Evolutionary conservation across 768 basidiomycete genomes (phyloP).

Genomic region (Tephrocybe sp.): DNA sequence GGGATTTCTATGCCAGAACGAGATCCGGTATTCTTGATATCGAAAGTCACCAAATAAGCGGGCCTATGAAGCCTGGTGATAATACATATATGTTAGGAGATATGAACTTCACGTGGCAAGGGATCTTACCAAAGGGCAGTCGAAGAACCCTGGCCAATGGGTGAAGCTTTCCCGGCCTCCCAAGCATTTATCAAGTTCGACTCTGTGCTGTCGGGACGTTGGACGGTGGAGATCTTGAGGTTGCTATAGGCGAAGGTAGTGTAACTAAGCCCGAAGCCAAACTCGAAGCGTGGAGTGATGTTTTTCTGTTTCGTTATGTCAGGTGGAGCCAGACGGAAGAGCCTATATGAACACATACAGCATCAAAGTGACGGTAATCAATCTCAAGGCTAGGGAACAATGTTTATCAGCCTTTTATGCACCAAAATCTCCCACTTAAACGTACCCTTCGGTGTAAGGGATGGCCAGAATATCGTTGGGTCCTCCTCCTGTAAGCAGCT

Average conservation of each 20-base stretch:
- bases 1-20: conserved; percentile 72
- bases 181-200: conserved; percentile 43
- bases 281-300: conserved; percentile 81
- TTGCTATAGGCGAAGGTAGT: conserved; percentile 74
- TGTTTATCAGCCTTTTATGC: neutral
- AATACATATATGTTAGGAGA: neutral
- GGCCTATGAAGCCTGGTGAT: conserved; percentile 61
- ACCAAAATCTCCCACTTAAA: neutral
- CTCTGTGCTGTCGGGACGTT: neutral
- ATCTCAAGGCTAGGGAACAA: conserved; percentile 47
- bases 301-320: conserved; percentile 44
- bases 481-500: conserved; percentile 38
- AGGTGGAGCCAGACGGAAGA: neutral
- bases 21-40: conserved; percentile 63
- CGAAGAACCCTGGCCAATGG: conserved; percentile 56
- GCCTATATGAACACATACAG: conserved; percentile 39
- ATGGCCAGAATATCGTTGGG: conserved; percentile 44
- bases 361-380: conserved; percentile 74
- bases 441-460: conserved; percentile 57
- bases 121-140: conserved; percentile 55
- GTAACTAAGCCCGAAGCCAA: conserved; percentile 90
- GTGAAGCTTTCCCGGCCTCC: conserved; percentile 58
- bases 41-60: conserved; percentile 60
- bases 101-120: neutral
- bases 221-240: conserved; percentile 47